Conservation (phyloP, 2,329 filamentous ascomycete genomes). For the Teratosphaeria viscida region DNA sequence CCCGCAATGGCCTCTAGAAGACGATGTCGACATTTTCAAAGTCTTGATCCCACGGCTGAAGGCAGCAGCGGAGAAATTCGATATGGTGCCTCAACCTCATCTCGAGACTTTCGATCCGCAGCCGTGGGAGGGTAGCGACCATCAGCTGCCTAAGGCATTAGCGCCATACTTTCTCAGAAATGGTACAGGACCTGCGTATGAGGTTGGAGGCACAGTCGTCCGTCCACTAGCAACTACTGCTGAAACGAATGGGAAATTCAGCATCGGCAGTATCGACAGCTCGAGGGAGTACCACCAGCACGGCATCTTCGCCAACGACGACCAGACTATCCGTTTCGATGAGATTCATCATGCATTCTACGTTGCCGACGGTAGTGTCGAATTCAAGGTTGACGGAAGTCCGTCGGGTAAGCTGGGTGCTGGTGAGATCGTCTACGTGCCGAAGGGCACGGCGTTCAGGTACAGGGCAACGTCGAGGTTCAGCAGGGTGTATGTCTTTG, state of each 20-base stretch:
- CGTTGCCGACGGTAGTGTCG: constrained; percentile 38
- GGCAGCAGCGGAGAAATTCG: constrained; percentile 45
- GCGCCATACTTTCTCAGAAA: constrained; percentile 43
- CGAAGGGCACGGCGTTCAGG: constrained; percentile 37
- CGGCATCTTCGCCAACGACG: constrained; percentile 23
- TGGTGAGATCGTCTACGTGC: constrained; percentile 41
- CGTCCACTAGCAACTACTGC: constrained; percentile 40
- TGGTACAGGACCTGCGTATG: constrained; percentile 39
- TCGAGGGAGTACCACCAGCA: constrained; percentile 27
- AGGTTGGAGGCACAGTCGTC: constrained; percentile 37
- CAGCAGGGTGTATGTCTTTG: constrained; percentile 39
- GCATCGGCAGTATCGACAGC: constrained; percentile 44
- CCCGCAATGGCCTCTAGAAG: constrained; percentile 36
- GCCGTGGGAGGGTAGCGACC: constrained; percentile 35
- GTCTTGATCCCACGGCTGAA: constrained; percentile 46
- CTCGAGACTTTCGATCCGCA: constrained; percentile 36
- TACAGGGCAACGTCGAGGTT: constrained; percentile 37
- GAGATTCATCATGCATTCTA: constrained; percentile 44
- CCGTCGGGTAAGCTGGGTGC: constrained; percentile 29
- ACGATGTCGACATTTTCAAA: constrained; percentile 42
- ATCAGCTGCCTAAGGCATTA: constrained; percentile 28
- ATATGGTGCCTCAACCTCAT: constrained; percentile 44
- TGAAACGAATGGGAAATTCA: constrained; percentile 41
- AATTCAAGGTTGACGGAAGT: constrained; percentile 30
- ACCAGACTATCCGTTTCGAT: constrained; percentile 33